Conservation (phyloP, 805 yeast species). For the Phaffomyces opuntiae region DNA sequence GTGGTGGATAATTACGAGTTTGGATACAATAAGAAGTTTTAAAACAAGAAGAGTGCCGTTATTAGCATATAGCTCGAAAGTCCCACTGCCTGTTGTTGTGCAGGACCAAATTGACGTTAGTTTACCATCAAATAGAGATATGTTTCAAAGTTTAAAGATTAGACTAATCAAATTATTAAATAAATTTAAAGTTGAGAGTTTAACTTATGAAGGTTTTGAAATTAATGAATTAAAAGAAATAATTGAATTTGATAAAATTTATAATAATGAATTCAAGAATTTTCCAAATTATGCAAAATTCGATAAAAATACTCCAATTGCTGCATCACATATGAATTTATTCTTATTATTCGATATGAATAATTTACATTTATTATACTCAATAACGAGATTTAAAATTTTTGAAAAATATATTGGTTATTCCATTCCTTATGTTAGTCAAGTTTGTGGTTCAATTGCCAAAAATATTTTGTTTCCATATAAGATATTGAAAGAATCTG, state of each 20-base stretch:
- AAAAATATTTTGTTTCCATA: not conserved
- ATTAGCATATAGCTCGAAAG: not conserved
- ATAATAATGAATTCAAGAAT: not conserved
- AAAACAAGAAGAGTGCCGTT: not conserved
- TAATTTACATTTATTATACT: not conserved
- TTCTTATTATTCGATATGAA: not conserved
- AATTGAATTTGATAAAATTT: not conserved
- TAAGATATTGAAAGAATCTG: not conserved
- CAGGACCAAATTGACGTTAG: not conserved
- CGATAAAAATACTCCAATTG: not conserved
- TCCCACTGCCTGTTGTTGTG: not conserved
- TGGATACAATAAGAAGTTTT: conserved; percentile 3
- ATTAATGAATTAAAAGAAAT: not conserved
- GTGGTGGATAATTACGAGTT: not conserved
- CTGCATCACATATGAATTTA: not conserved
- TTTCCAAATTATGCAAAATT: not conserved
- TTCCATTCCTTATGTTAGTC: not conserved
- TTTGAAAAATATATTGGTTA: not conserved
- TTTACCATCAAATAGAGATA: not conserved
- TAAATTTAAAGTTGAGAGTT: not conserved
- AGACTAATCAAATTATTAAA: not conserved
- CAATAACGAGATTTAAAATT: not conserved
- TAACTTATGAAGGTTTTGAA: not conserved
- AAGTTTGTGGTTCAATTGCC: not conserved
- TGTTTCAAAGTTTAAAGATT: not conserved